Evolutionary conservation across 768 basidiomycete genomes (phyloP), one percentile per base, ranked within the genome.

Genomic region (Pleurotus sapidus): DNA sequence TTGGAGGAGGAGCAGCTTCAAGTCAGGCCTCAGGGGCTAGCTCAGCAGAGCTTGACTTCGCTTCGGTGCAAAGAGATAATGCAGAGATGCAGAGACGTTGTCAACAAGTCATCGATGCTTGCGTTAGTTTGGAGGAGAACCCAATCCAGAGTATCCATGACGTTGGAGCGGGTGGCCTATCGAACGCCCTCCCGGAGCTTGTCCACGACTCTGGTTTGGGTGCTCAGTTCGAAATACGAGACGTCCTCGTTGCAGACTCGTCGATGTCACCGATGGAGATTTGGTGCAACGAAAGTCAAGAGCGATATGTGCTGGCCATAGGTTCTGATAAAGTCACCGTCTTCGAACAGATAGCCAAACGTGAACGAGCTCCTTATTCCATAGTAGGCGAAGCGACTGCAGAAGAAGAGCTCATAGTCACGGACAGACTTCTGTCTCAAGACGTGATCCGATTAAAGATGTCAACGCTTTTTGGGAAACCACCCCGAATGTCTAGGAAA

Each of bases 181-280:
- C 94, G 24, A 99, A 99, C 69, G 97, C 96, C 30, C 77, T 99
- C 2, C 97, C 97, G 0, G 97, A 99, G 70, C 77, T 99, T 45
- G 97, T 99, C 2, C 96, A 98, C 67, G 96, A 98, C 72, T 91
- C 95, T 1, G 83, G 81, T n/a, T 79, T 97, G 4, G 97, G 97
- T 6, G 97, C 93, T 0, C 78, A 68, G 3, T 95, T 98, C 66
- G 97, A 99, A 74, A 95, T 99, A 63, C 79, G 96, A 18, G 91
- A 98, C 64, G 87, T 99, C 5, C 80, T 93, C 23, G 86, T 97
- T 40, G 96, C 93, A 25, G 97, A 98, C 69, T 79, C 82, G 20
- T 89, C 90, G 39, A 93, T 99, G 92, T 95, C 93, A 3, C 97
- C 97, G 0, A 98, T 99, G 96, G 96, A 98, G 74, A 98, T 98